Percentiles rank a stretch among this genome's conserved stretches.
These are phyloP conservation scores for Xylaria venustula DNA, from an alignment of 495 filamentous ascomycete genomes.

Conservation along the genomic window DNA sequence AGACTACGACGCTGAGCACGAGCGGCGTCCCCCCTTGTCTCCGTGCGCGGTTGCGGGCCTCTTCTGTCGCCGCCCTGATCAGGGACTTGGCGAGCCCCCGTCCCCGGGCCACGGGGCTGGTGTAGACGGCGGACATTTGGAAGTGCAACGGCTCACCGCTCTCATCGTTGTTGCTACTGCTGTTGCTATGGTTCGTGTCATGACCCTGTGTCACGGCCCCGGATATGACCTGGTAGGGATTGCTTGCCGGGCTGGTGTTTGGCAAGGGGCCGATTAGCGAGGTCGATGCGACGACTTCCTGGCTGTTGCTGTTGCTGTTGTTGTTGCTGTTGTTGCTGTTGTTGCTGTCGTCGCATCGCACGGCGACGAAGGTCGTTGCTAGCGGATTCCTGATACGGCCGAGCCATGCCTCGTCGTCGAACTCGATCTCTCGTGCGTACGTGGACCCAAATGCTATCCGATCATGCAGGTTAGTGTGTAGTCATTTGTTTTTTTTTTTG, in stretches of 20 bases:
- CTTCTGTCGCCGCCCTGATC: conserved; percentile 34
- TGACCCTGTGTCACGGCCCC: neutral
- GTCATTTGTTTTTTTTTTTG: too few species aligned
- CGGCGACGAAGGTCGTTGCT: conserved; percentile 42
- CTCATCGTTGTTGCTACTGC: conserved; percentile 10
- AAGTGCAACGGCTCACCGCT: conserved; percentile 19
- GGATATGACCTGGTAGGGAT: conserved; percentile 21
- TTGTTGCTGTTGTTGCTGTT: too few species aligned
- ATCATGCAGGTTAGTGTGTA: neutral
- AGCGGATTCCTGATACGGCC: conserved; percentile 45
- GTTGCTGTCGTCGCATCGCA: too few species aligned
- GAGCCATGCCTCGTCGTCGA: conserved; percentile 41
- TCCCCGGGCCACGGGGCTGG: conserved; percentile 39
- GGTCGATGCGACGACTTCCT: conserved; percentile 24
- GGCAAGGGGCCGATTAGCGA: conserved; percentile 25
- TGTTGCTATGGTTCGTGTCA: conserved; percentile 5
- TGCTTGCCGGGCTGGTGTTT: conserved; percentile 22
- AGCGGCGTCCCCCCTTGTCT: conserved; percentile 18
- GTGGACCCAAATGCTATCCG: conserved; percentile 46
- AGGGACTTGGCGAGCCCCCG: conserved; percentile 42
- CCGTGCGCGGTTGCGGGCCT: conserved; percentile 28
- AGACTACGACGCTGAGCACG: conserved; percentile 37
- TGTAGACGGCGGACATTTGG: conserved; percentile 48
- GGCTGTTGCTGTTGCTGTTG: conserved; percentile 10
- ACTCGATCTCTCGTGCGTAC: conserved; percentile 44